Base-by-base conservation (phyloP, 2,329 filamentous ascomycete genomes). In the Exserohilum rostratum region DNA sequence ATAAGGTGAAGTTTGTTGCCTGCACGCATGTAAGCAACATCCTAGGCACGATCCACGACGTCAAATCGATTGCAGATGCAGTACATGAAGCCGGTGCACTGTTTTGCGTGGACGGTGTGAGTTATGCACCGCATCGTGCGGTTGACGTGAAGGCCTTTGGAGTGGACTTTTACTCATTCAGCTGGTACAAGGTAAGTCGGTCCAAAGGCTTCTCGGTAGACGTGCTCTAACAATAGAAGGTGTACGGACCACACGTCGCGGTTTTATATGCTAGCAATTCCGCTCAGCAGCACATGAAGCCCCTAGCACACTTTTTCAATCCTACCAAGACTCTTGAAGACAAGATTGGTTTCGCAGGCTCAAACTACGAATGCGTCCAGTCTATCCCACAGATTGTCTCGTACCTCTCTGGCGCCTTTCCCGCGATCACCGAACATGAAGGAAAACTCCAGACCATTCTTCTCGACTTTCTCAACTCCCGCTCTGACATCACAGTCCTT, bases 131-230 rank as follows among this genome's bases (percentile, higher is more conserved):
- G 0, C 90, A 93, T 71, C 80, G 89, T 4, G 78, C 78, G 6
- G 75, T 93, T 10, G 87, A 93, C 69, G 87, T 93, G 4, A 80
- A 84, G 59, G 84, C 77, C 0, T 78, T 91, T 0, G 89, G 83
- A 1, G 87, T 89, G 0, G 90, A 93, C 68, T 87, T 92, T 62
- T 93, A 93, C 71, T 67, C 81, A n/a, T 91, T 93, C 68, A 87
- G 83, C 0, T 93, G 89, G 90, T 93, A 93, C 76, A 93, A 93
- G 71, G 78, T 79, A 62, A 9, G 42, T 17, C 5, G 9, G 13
- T 5, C 5, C 17, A 6, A 39, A 35, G 2, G 13, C 1, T 18
- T 17, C 13, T 25, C 10, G 1, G 4, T 34, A 5, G 1, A 3
- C 5, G 6, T 3, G 9, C 27, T 15, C 18, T 49, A 0, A 49